Evolutionary conservation across 2,329 filamentous ascomycete genomes (phyloP).

Genomic region (Dothideomycetes sp.): DNA sequence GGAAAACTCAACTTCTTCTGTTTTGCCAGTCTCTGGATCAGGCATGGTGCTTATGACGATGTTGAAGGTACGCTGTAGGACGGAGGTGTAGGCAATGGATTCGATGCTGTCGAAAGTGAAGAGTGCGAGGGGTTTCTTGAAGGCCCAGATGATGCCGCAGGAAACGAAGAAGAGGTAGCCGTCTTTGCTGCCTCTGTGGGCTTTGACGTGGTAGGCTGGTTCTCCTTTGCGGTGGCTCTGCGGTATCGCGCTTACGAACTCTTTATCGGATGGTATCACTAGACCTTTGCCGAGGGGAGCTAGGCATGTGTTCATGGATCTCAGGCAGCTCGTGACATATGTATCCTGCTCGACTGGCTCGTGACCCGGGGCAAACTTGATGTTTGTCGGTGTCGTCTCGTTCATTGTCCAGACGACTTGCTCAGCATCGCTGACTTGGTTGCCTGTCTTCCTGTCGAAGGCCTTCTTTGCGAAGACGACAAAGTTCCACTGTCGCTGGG

Average conservation of each 20-base stretch:
- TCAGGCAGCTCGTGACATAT: slow-evolving; percentile 31
- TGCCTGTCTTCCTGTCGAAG: slow-evolving; percentile 32
- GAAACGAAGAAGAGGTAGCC: slow-evolving; percentile 54
- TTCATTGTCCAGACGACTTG: slow-evolving; percentile 50
- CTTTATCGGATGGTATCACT: slow-evolving; percentile 41
- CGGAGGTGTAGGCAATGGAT: slow-evolving; percentile 51
- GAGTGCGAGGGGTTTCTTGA: slow-evolving; percentile 54
- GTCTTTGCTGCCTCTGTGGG: slow-evolving; percentile 54
- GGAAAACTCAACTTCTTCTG: slow-evolving; percentile 50
- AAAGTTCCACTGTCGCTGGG: slow-evolving; percentile 52
- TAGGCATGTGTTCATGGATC: slow-evolving; percentile 39
- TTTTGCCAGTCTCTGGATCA: slow-evolving; percentile 19
- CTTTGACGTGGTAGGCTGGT: slow-evolving; percentile 53
- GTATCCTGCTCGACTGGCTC: slow-evolving; percentile 28
- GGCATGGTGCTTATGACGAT: slow-evolving; percentile 39
- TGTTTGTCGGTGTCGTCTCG: slow-evolving; percentile 39
- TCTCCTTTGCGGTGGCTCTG: slow-evolving; percentile 53
- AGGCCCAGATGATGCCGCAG: slow-evolving; percentile 51
- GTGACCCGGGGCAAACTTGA: slow-evolving; percentile 16
- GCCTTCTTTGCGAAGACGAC: slow-evolving; percentile 45
- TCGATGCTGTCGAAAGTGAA: slow-evolving; percentile 50
- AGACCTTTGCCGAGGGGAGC: slow-evolving; percentile 33
- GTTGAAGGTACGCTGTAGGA: slow-evolving; percentile 56
- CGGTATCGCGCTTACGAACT: slow-evolving; percentile 49
- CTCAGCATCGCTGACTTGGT: slow-evolving; percentile 31